Base-by-base conservation (phyloP, 139 green algal genomes). In the Volvox africanus region DNA sequence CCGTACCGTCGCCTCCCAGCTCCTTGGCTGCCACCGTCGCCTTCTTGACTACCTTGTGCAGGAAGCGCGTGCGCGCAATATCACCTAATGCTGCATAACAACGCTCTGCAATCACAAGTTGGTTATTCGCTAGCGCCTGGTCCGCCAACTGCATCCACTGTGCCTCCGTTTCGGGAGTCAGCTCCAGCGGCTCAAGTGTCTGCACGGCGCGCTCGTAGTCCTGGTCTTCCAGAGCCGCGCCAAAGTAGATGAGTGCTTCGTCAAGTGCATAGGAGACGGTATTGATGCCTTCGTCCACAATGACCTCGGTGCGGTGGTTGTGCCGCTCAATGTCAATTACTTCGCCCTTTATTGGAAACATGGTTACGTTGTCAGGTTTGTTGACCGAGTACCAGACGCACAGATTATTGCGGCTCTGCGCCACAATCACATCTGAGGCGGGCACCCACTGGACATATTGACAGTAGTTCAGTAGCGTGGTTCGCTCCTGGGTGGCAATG, bases 371-470 rank as follows among this genome's bases (percentile, higher is more conserved):
- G 88, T 98, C 96, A 6, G 96, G 95, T 21, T 92, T 94, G 90
- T 96, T 94, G 79, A 98, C 94, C 79, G 76, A 95, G 93, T 98
- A 99, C 97, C 96, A 99, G 62, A 99, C 96, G 87, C 96, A 97
- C 82, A 99, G 89, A 88, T 96, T 97, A 84, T 91, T 87, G 33
- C 95, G 90, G 89, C 80, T 95, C 90, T 99, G 97, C 21, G 96
- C 97, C 37, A 99, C 96, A 19, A 99, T 94, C 24, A 98, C 96
- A 86, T 98, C 95, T 22, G 86, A 95, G 82, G 91, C 89, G 18
- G 97, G 97, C 35, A 98, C 96, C 97, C 97, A 99, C 94, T 98
- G 96, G 75, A 97, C 95, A 88, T 99, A 99, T 82, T 93, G 93
- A 89, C 93, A 96, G 90, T 95, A 97, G 88, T 95, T 93, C 37